Base-by-base conservation (phyloP, 768 basidiomycete species). In the Pluteus cervinus region DNA sequence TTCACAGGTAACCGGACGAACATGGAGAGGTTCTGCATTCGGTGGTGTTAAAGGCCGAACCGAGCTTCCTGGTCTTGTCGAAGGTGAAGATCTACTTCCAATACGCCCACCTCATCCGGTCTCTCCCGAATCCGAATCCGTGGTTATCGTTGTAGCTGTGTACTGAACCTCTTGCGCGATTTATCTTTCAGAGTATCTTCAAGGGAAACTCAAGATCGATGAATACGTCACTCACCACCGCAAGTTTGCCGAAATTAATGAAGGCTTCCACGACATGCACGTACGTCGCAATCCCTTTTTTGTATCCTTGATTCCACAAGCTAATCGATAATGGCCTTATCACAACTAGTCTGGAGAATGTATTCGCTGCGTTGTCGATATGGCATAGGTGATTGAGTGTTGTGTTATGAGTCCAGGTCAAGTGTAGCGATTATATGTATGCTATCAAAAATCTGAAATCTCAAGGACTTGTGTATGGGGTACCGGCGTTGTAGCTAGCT, bases 21-120 rank as follows among this genome's bases (percentile, higher is more conserved):
- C 79, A 31, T 98, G 96, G 96, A 83, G 90, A 52, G 96, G 96
- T 29, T 69, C 76, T 24, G 96, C 96, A 2, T 99, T 98, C 53
- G 96, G 96, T 39, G 96, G 96, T 36, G 93, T 99, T 47, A 98
- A 98, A 68, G 96, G 94, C 24, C 79, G 96, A 40, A 91, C 93
- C 12, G 94, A 98, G 62, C 68, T 97, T 28, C 93, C 93, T 29
- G 88, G 87, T 16, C 79, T 97, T 23, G 92, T 97, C 6, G 81
- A 93, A 59, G 88, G 89, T 88, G 43, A 48, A 61, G 4, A 37
- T 20, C 22, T 29, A 25, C 23, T 14, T 31, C 9, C 9, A 17
- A 25, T 37, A n/a, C n/a, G n/a, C n/a, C n/a, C n/a, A n/a, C n/a
- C n/a, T n/a, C n/a, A n/a, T n/a, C n/a, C n/a, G n/a, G n/a, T n/a